Conservation (phyloP, 495 filamentous ascomycete species). For the Penicillium soppii region DNA sequence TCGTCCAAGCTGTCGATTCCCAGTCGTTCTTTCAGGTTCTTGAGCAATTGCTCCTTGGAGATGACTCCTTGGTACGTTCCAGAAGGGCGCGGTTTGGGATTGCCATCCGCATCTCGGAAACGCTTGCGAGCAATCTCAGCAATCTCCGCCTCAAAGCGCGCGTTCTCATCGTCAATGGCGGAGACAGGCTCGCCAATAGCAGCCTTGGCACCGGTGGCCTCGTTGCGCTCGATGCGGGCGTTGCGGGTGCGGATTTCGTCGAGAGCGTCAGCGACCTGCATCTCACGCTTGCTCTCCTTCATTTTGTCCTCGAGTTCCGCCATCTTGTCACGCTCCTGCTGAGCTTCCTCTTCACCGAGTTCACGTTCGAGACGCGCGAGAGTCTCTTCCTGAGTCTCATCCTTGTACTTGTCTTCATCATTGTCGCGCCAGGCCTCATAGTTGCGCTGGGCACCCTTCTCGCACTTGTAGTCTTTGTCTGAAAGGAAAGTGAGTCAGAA, state of each 20-base stretch:
- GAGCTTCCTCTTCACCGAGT: constrained; percentile 55
- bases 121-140: too few relatives aligned
- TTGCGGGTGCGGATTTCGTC: constrained; percentile 94
- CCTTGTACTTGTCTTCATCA: constrained; percentile 47
- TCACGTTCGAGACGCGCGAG: constrained; percentile 81
- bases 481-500: not conserved
- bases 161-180: too few relatives aligned
- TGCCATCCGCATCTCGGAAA: too few relatives aligned
- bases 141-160: too few relatives aligned
- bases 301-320: constrained; percentile 79
- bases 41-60: too few relatives aligned
- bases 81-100: too few relatives aligned
- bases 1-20: too few relatives aligned
- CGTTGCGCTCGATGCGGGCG: constrained; percentile 76
- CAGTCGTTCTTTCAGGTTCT: too few relatives aligned
- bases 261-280: constrained; percentile 93
- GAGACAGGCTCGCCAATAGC: too few relatives aligned
- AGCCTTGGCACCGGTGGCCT: constrained; percentile 51
- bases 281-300: constrained; percentile 90
- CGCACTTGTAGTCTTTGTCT: constrained; percentile 84
- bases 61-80: too few relatives aligned
- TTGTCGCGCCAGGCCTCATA: constrained; percentile 82
- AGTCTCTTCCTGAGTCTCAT: constrained; percentile 81
- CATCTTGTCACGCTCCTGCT: constrained; percentile 69
- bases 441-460: constrained; percentile 85